Conservation (phyloP, 2,329 filamentous ascomycete species). For the Cercospora brassicicola region DNA sequence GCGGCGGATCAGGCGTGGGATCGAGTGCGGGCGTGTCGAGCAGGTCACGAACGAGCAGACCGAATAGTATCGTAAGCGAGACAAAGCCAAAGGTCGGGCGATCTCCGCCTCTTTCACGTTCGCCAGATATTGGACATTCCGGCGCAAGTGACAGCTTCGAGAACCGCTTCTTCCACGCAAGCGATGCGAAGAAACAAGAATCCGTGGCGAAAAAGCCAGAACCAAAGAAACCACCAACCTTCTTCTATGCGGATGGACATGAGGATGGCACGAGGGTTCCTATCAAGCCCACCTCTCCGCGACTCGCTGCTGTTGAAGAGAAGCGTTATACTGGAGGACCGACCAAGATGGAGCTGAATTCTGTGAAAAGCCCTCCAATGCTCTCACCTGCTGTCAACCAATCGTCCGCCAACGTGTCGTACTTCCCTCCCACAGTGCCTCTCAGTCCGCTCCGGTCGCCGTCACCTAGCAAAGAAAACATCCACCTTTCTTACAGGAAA, state of each 20-base stretch:
- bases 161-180: constrained; percentile 89
- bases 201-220: constrained; percentile 38
- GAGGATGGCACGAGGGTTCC: constrained; percentile 43
- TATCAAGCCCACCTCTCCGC: constrained; percentile 43
- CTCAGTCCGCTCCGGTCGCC: constrained; percentile 39
- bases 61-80: constrained; percentile 43
- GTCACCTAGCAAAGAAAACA: constrained; percentile 50
- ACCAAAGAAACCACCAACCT: constrained; percentile 49
- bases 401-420: constrained; percentile 35
- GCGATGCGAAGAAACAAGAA: constrained; percentile 58
- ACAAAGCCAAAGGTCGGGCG: constrained; percentile 27
- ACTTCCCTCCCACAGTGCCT: constrained; percentile 33
- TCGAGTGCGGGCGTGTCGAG: constrained; percentile 9
- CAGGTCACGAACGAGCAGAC: constrained; percentile 29
- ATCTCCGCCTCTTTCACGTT: constrained; percentile 37
- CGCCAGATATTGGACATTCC: constrained; percentile 33
- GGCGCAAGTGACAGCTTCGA: constrained; percentile 35
- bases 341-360: constrained; percentile 24
- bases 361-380: constrained; percentile 33
- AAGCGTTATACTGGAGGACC: constrained; percentile 27
- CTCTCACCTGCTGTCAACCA: constrained; percentile 38
- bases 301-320: constrained; percentile 37
- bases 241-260: constrained; percentile 56
- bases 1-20: constrained; percentile 22
- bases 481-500: constrained; percentile 52